Evolutionary conservation across 2,329 filamentous ascomycete genomes (phyloP).

Genomic region (Colletotrichum sp.): DNA sequence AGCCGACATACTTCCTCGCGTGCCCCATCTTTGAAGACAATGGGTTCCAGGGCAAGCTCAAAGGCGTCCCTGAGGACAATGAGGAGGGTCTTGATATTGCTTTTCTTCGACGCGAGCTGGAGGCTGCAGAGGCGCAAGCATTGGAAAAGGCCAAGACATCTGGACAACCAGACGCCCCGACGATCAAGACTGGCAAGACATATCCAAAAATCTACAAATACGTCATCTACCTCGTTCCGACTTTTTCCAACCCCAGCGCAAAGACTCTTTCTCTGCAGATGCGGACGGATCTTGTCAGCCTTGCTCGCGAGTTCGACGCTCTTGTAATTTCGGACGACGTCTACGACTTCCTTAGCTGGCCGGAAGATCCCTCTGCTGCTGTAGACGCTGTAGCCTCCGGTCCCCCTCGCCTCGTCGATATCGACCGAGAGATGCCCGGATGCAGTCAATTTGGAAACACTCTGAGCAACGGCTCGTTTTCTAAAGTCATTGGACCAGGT

Average conservation of each 20-base stretch:
- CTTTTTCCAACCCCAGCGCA: conserved; percentile 87
- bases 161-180: neutral
- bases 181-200: neutral
- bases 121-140: neutral
- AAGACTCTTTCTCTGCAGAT: conserved; percentile 78
- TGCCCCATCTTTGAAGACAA: conserved; percentile 83
- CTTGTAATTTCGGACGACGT: conserved; percentile 88
- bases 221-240: conserved; percentile 86
- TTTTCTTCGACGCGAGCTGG: conserved; percentile 46
- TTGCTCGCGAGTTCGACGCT: conserved; percentile 81
- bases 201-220: conserved; percentile 80
- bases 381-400: conserved; percentile 35
- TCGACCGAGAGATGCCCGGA: conserved; percentile 71
- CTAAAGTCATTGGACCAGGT: conserved; percentile 84
- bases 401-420: conserved; percentile 79
- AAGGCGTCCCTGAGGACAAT: conserved; percentile 73
- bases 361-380: conserved; percentile 29
- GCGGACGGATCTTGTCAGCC: conserved; percentile 69
- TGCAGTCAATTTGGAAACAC: conserved; percentile 73
- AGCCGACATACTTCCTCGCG: conserved; percentile 82
- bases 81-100: conserved; percentile 76
- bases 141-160: accelerated
- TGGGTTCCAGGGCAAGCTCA: conserved; percentile 71
- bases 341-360: conserved; percentile 90
- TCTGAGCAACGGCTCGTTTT: conserved; percentile 89